Evolutionary conservation across 148 eudicot species (phyloP), one percentile per base, ranked within the genome.

Genomic region (Pharnaceum exiguum): DNA sequence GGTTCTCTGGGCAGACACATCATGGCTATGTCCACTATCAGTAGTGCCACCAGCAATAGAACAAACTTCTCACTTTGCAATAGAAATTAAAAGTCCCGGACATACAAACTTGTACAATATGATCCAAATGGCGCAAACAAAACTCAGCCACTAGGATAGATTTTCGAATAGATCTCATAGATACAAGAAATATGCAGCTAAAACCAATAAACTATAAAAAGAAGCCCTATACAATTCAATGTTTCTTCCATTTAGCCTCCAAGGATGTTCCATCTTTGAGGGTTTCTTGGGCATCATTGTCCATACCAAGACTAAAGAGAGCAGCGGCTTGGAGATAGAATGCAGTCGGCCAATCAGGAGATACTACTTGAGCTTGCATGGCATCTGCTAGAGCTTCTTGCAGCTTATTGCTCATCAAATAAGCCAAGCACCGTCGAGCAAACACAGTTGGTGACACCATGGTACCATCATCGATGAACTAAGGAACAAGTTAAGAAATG

Each of bases 261-360:
- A 84, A 65, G 9, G 75, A 65, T 2, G 87, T 71, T 25, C 87
- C 91, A 45, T 85, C 91, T 66, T 81, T 82, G 46, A 85, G 84
- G 1, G 76, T 85, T 58, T 85, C 91, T 28, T 56, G 69, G 19
- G 91, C 91, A 68, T 81, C 93, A 16, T 77, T 73, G 57, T 82
- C 83, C 93, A 85, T 85, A 18, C 88, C 88, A 15, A 85, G 81
- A 60, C 76, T 85, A 65, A 75, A 82, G 13, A 85, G 80, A 5
- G 88, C 88, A 27, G 93, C 85, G 7, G 88, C 88, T 75, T 85
- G 93, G 49, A 85, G 93, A 64, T 85, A 85, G 65, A 82, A 77
- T 18, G 93, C 77, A 50, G 87, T 74, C 7, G 87, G 77, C 93
- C 93, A 85, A 27, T 85, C 85, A 2, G 93, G 83, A 23, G 85